A percentile compares a stretch with the other conserved stretches of the same genome.
Evolutionary conservation across 352 stramenopile genomes (phyloP).

Genomic region (Phytophthora podocarpi): DNA sequence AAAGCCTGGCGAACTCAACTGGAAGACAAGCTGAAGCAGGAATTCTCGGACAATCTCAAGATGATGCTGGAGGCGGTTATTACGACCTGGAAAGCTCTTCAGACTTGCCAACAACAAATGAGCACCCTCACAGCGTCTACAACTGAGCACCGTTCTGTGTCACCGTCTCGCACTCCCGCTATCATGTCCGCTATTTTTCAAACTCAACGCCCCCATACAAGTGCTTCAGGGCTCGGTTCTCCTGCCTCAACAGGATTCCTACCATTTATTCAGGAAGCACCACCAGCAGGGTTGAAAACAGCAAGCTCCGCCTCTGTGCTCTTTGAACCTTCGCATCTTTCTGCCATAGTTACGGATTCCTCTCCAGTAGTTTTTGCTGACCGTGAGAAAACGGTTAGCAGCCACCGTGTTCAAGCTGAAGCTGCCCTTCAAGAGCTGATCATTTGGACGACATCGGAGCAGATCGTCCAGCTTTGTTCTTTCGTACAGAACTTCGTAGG

Average conservation of each 20-base stretch:
- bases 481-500: slow-evolving; percentile 36
- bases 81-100: slow-evolving; percentile 43
- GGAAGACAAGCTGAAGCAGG: slow-evolving; percentile 38
- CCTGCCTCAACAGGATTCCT: slow-evolving; percentile 10
- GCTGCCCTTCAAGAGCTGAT: slow-evolving; percentile 11
- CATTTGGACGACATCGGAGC: slow-evolving; percentile 18
- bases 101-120: slow-evolving; percentile 38
- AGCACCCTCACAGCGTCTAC: slow-evolving; percentile 11
- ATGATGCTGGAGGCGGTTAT: slow-evolving; percentile 38
- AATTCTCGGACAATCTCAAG: slow-evolving; percentile 34
- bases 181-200: slow-evolving; percentile 36
- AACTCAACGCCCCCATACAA: slow-evolving; percentile 26
- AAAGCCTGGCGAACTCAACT: slow-evolving; percentile 35
- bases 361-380: slow-evolving; percentile 1
- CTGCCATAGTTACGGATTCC: not conserved
- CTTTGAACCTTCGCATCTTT: not conserved
- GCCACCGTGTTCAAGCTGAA: slow-evolving; percentile 16
- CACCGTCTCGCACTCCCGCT: slow-evolving; percentile 24
- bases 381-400: slow-evolving; percentile 13
- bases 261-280: slow-evolving; percentile 31
- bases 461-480: slow-evolving; percentile 30
- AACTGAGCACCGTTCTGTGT: slow-evolving; percentile 5
- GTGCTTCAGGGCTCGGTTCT: slow-evolving; percentile 2
- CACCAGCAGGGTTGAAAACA: slow-evolving; percentile 11
- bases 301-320: slow-evolving; percentile 17